Base-by-base conservation (phyloP, 2,329 filamentous ascomycete species). In the Ophiostoma sp. region DNA sequence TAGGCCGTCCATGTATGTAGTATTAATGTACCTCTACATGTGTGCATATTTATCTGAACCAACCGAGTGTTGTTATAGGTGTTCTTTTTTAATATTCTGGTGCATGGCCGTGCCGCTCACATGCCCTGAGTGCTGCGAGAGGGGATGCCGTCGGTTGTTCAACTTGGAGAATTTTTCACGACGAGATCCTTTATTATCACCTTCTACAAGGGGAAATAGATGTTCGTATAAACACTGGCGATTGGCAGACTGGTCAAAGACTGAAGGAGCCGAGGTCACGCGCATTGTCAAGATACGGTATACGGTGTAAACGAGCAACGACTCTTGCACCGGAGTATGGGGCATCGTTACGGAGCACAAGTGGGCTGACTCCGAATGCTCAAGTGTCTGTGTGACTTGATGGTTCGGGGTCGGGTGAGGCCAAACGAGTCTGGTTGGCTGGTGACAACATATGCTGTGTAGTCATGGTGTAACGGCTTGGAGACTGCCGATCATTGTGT, bases 381-480 rank as follows among this genome's bases (percentile, higher is more conserved):
- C 7, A 23, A 54, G 4, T 54, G 15, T n/a, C 48, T 54, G 48
- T 54, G 48, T 11, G n/a, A 54, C 48, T 54, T 54, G 48, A n/a
- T 6, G 6, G 23, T 23, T 15, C 13, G 11, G 10, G 7, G 13
- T 11, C 4, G 31, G 13, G 23, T 31, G 54, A 27, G 13, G 54
- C 17, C 4, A 17, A 44, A 17, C 41, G 15, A 44, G 41, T 4
- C 23, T 60, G 54, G 54, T 60, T 60, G 54, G 54, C 27, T 33
- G 54, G n/a, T 15, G 54, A 54, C 20, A 1, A 8, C 23, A 60
- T 31, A 54, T 60, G 54, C n/a, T 31, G 54, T 60, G 54, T 23
- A 60, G 54, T 60, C 54, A 31, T 60, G 8, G n/a, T 60, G 23
- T 60, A 23, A 48, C 57, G 44, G 67, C 67, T 68, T 68, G 48